Base-by-base conservation (phyloP, 1,284 basidiomycete genomes). In the Melanopsichium pennsylvanicum region DNA sequence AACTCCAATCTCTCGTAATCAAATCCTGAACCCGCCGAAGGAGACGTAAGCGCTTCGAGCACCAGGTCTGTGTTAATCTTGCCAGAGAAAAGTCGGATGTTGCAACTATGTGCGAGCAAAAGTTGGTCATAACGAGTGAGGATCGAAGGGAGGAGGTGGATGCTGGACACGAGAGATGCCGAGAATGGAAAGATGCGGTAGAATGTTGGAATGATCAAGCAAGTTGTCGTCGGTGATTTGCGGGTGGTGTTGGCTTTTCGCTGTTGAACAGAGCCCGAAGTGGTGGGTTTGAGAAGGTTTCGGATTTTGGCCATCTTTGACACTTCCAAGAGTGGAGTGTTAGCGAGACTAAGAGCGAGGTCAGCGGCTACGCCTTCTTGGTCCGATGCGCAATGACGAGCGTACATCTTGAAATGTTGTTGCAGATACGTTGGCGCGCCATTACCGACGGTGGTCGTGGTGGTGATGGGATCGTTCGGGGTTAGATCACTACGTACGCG, bases 1-100 rank as follows among this genome's bases (percentile, higher is more conserved):
- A 74, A 76, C 42, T 74, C 72, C 18, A 72, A 37, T 21, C 60
- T 38, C 45, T 76, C 59, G 32, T 76, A 74, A 11, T 72, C 52
- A 44, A 55, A 49, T 7, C n/a, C 34, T 10, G 29, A 40, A 0
- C 40, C 32, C 7, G 59, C 54, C 0, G 48, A 29, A 1, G 72
- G 69, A 4, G 33, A 31, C 4, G 62, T 64, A 4, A 74, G 38
- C 15, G 74, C 74, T 32, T 60, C 48, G 13, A 67, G 42, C 15
- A 69, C 36, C 2, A 45, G 15, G 12, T 61, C 51, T 23, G 31
- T 39, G 6, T 56, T 26, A 3, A 73, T 44, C 6, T 31, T 16
- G 3, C 21, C 15, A 3, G 15, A 8, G 36, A 75, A 62, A n/a
- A 73, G 31, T 1, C 11, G 11, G 13, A 9, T 4, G 38, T 62